Evolutionary conservation across 2,329 filamentous ascomycete species (phyloP), one percentile per base, ranked within the genome.

Genomic region (Colletotrichum sp.): DNA sequence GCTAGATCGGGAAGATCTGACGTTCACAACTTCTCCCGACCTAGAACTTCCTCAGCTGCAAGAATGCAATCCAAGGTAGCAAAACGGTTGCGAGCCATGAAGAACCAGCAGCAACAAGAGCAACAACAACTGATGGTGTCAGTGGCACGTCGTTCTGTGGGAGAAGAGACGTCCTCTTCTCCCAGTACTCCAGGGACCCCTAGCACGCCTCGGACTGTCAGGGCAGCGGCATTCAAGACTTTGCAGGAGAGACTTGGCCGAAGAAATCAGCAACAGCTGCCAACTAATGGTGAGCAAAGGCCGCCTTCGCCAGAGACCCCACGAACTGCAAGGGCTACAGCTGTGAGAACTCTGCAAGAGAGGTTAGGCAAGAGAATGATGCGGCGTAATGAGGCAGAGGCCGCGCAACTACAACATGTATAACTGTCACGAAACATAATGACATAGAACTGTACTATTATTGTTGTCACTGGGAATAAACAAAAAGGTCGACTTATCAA

Each of bases 31-130:
- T 73, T 73, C n/a, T 73, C 71, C 5, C 58, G 71, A 8, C 71
- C 71, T n/a, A 55, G 71, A 15, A 71, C 62, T 4, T 71, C 71
- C 5, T 57, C 71, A 15, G 71, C 71, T n/a, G 71, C 68, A 6
- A 71, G 71, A 31, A 73, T 73, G 68, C 71, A 73, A 24, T 57
- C 43, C 3, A 71, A 71, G n/a, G 71, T 73, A 7, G 55, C 71
- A 5, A 63, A 24, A 31, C 55, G 71, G 5, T 2, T 71, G 29
- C 62, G 62, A 5, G 43, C 27, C 2, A 51, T 51, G 3, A 73
- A 71, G 43, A 58, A 47, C 43, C 71, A 66, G n/a, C 62, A 71
- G 15, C 59, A 58, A 3, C 43, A 21, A 33, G 9, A 12, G 15
- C 51, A 58, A 7, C 43, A 47, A 33, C 13, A 12, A 59, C 24